These are phyloP conservation scores for Microdochium paspali DNA, from an alignment of 2,329 filamentous ascomycete genomes.

Conservation along the genomic window DNA sequence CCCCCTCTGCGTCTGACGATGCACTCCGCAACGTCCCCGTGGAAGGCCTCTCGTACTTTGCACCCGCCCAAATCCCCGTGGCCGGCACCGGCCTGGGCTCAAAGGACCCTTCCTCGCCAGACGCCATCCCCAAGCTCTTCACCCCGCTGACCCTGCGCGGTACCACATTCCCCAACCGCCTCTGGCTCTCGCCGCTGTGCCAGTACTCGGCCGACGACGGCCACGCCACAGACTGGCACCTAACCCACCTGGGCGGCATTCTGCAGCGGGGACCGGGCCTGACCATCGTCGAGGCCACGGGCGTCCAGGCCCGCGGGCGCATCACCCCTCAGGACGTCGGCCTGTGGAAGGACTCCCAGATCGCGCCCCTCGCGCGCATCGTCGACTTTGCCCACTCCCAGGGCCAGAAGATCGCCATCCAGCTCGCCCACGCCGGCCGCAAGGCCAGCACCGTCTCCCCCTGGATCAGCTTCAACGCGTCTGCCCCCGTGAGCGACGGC, in stretches of 20 bases:
- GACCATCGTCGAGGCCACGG: slow-evolving; percentile 59
- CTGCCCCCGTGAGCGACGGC: slow-evolving; percentile 18
- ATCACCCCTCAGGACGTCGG: slow-evolving; percentile 63
- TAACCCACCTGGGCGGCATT: slow-evolving; percentile 65
- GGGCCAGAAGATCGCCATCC: slow-evolving; percentile 58
- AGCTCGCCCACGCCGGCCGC: slow-evolving; percentile 56
- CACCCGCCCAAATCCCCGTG: slow-evolving; percentile 27
- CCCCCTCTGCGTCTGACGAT: too few relatives aligned
- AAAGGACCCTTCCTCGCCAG: slow-evolving; percentile 26
- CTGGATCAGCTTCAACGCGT: slow-evolving; percentile 16
- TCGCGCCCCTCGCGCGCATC: slow-evolving; percentile 31
- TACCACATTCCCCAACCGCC: slow-evolving; percentile 33
- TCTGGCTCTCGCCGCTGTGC: slow-evolving; percentile 36
- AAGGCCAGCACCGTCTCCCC: slow-evolving; percentile 26
- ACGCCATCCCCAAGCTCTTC: slow-evolving; percentile 39
- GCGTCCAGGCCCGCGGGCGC: slow-evolving; percentile 56
- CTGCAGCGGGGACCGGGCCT: slow-evolving; percentile 59
- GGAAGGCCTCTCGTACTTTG: slow-evolving; percentile 29
- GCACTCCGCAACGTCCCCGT: slow-evolving; percentile 15
- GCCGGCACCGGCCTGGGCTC: slow-evolving; percentile 24
- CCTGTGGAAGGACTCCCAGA: slow-evolving; percentile 64
- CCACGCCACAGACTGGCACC: slow-evolving; percentile 62
- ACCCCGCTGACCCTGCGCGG: slow-evolving; percentile 35
- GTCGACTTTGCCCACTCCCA: slow-evolving; percentile 36
- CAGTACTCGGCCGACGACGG: slow-evolving; percentile 38